Base-by-base conservation (phyloP, 73 alveolate species). In the Paramecium sexaurelia region DNA sequence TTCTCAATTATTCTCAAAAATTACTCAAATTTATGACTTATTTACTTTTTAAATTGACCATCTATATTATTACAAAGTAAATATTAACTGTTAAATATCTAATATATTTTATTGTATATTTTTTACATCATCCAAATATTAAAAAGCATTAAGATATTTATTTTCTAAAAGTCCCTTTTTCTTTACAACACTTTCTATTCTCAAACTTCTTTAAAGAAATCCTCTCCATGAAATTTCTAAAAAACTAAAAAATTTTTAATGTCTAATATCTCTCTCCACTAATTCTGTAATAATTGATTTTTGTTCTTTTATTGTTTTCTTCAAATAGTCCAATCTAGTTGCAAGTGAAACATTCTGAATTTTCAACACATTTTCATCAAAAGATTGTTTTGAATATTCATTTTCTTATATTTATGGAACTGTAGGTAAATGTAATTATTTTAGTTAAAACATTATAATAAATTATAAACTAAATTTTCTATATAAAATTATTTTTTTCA, bases 51-150 rank as follows among this genome's bases (percentile, higher is more conserved):
- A 24, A 41, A 78, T 41, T 41, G 41, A 3, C 75, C 68, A 41
- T 78, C 90, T n/a, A 39, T 43, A 78, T 78, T 45, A 43, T 78
- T 78, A 19, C 43, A 29, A 10, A 78, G 32, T 13, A 78, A 41
- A 22, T 78, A 45, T 24, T 78, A 7, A 22, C 73, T 24, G 22
- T 78, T 32, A 13, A 78, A 78, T 2, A 78, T 78, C 90, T 78
- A n/a, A 41, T 3, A 26, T 29, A 45, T 15, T 24, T 1, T 11
- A 19, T 15, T 24, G 1, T 11, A 19, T 5, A 4, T 19, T 33
- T 71, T n/a, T 29, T 78, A 78, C 90, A 78, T 78, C 90, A 78
- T 78, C 90, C 26, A 78, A 33, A 22, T 40, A 78, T 40, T 37
- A 26, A 13, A 78, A 78, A 15, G 90, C 90, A 39, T 37, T 40